These are phyloP conservation scores for Begonia masoniana DNA, from an alignment of 306 rosid species.

Conservation along the genomic window DNA sequence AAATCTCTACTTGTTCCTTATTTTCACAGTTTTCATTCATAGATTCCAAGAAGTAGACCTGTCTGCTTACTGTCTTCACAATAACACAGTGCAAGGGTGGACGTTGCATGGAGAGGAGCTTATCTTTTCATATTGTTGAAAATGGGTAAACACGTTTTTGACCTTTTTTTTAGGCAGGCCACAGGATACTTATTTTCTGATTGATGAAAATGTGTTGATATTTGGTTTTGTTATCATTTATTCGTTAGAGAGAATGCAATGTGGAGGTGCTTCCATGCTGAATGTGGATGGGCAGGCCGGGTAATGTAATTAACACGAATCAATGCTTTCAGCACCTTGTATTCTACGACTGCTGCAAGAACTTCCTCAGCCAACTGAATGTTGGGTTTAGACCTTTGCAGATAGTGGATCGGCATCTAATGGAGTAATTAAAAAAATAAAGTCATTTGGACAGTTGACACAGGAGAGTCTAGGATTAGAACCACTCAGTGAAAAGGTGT, in stretches of 20 bases:
- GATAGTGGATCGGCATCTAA: constrained; percentile 26
- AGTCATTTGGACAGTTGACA: constrained; percentile 21
- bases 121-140: constrained; percentile 63
- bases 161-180: constrained; percentile 5
- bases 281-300: constrained; percentile 75
- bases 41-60: constrained; percentile 2
- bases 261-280: constrained; percentile 80
- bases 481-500: constrained; percentile 67
- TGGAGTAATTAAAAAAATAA: constrained; percentile 14
- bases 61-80: constrained; percentile 1
- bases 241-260: constrained; percentile 61
- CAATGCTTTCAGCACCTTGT: constrained; percentile 6
- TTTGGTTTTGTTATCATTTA: constrained; percentile 4
- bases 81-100: constrained; percentile 74
- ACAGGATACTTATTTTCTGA: not conserved
- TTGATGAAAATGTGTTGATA: constrained; percentile 8
- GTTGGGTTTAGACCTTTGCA: constrained; percentile 43
- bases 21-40: not conserved
- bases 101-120: constrained; percentile 56
- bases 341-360: constrained; percentile 2
- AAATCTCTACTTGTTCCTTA: not conserved
- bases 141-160: constrained; percentile 34
- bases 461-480: constrained; percentile 50
- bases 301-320: constrained; percentile 24
- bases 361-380: constrained; percentile 9